A percentile compares a stretch with the other conserved stretches of the same genome.
These are phyloP conservation scores for Misopates orontium DNA, from an alignment of 257 asterid species.

Conservation along the genomic window DNA sequence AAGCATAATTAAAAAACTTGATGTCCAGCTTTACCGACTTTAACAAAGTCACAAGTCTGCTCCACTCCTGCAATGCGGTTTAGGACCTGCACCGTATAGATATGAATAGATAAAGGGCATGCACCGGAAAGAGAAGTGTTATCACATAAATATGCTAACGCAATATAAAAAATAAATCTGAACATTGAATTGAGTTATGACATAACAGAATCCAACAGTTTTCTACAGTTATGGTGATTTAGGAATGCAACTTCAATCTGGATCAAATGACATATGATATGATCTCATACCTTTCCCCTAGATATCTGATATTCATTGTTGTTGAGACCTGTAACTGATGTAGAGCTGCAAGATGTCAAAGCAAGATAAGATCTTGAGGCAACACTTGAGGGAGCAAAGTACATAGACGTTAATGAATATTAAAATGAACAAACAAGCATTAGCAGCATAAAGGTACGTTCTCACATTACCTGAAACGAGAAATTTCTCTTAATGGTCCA, in stretches of 20 bases:
- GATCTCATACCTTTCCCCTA: slow-evolving; percentile 75
- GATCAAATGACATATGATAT: neutral
- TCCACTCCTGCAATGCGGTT: slow-evolving; percentile 76
- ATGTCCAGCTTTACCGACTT: slow-evolving; percentile 50
- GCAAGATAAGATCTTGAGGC: slow-evolving; percentile 15
- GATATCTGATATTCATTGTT: slow-evolving; percentile 95
- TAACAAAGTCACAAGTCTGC: slow-evolving; percentile 75
- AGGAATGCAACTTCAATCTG: no score
- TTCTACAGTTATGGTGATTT: no score
- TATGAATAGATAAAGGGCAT: neutral
- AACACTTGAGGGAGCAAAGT: no score
- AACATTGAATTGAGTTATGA: no score
- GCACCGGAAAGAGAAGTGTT: no score
- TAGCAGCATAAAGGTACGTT: neutral
- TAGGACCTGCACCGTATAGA: slow-evolving; percentile 48
- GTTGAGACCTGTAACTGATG: slow-evolving; percentile 92
- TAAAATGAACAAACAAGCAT: no score
- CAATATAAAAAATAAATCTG: no score
- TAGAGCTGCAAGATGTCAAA: slow-evolving; percentile 56
- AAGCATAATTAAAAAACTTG: neutral
- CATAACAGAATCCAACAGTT: no score
- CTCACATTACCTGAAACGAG: slow-evolving; percentile 73
- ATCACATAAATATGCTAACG: no score
- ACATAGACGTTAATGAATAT: slow-evolving; percentile 8
- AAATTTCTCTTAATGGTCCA: slow-evolving; percentile 93